Conservation (phyloP, 805 yeast genomes). For the Schwanniomyces pseudopolymorphus region DNA sequence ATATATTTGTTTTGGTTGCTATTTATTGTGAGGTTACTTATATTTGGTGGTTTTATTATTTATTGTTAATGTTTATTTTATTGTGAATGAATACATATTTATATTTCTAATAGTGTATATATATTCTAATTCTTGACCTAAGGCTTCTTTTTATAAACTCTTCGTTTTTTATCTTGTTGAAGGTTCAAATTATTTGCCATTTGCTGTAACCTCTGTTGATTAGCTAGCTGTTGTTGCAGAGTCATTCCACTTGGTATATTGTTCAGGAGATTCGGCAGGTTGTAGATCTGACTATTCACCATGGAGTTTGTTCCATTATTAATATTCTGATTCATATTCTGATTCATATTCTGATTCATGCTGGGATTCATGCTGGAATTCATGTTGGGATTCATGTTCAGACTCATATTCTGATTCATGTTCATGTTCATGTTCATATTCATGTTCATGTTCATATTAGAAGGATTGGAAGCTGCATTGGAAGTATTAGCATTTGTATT, state of each 20-base stretch:
- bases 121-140: not conserved
- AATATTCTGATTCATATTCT: not conserved
- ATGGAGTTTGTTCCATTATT: not conserved
- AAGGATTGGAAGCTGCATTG: not conserved
- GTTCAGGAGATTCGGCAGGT: slow-evolving; percentile 3
- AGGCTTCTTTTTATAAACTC: not conserved
- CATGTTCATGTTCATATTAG: not conserved
- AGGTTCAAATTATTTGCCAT: slow-evolving; percentile 9
- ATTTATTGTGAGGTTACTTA: no score
- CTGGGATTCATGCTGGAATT: not conserved
- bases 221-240: slow-evolving; percentile 14
- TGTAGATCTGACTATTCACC: not conserved
- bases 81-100: not conserved
- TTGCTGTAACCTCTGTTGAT: slow-evolving; percentile 17
- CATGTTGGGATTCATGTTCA: not conserved
- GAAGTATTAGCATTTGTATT: not conserved
- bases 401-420: not conserved
- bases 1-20: not conserved
- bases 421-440: not conserved
- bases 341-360: not conserved
- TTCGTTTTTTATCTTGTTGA: slow-evolving; percentile 4
- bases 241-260: slow-evolving; percentile 8
- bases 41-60: not conserved
- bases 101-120: not conserved
- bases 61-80: not conserved